Base-by-base conservation (phyloP, 495 filamentous ascomycete genomes). In the Trichoderma orchidacearum region DNA sequence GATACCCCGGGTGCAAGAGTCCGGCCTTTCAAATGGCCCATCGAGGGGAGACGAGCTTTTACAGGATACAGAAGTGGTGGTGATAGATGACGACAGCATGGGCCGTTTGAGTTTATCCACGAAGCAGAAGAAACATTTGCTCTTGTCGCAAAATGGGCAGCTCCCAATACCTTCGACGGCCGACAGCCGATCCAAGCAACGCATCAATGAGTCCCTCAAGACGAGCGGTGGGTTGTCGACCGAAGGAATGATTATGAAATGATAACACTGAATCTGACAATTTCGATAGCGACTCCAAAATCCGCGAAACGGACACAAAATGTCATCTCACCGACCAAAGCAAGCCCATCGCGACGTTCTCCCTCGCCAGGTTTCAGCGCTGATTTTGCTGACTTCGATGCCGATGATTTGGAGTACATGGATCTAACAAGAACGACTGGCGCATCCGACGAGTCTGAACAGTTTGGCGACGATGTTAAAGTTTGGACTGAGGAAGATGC, bases 401-500 rank as follows among this genome's bases (percentile, higher is more conserved):
- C 27, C 18, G 51, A 50, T 5, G 61, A 63, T 18, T 38, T 85
- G 30, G 84, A 86, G 51, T 71, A 83, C 0, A 77, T 93, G 56
- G 89, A 93, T 62, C 66, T 94, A 35, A 93, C 87, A 1, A 80
- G 76, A 13, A 82, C 80, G 35, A 80, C 69, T 62, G 58, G 56
- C 36, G 29, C 61, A 17, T 72, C 72, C 17, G 72, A 73, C 18
- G 70, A 66, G 51, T 72, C 72, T 5, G 55, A 74, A 56, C 70
- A 69, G 4, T 77, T 85, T 64, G 73, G 76, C 9, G 79, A 82
- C 15, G 68, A 80, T 30, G 71, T 67, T 34, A 66, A 64, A 31
- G 31, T 86, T 58, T 88, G 84, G 85, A 70, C 68, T 15, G 83
- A 85, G 60, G 80, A 82, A 29, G 72, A 70, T 61, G 68, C 68